Conservation (phyloP, 768 basidiomycete genomes). For the Lactarius tabidus region DNA sequence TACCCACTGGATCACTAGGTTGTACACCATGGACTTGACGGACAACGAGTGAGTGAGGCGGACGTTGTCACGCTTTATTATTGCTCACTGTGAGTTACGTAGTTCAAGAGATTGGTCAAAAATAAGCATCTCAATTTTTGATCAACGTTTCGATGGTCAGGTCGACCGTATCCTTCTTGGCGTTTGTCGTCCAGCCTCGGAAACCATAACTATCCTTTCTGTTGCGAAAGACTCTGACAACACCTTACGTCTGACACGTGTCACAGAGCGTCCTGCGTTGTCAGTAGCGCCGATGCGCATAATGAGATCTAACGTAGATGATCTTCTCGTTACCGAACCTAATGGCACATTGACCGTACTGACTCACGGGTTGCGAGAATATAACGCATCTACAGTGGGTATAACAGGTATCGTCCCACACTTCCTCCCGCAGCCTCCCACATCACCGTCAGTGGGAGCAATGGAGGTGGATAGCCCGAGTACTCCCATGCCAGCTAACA, state of each 20-base stretch:
- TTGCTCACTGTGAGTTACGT: background rate
- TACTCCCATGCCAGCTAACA: slow-evolving; percentile 17
- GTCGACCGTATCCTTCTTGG: slow-evolving; percentile 50
- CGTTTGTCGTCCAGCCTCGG: slow-evolving; percentile 48
- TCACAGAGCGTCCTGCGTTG: slow-evolving; percentile 42
- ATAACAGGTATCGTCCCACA: slow-evolving; percentile 3
- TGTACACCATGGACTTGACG: slow-evolving; percentile 48
- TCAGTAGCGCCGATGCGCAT: slow-evolving; percentile 57
- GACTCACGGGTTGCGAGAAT: slow-evolving; percentile 53
- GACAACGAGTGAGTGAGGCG: slow-evolving; percentile 43
- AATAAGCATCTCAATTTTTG: slow-evolving; percentile 59
- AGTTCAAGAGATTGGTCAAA: slow-evolving; percentile 36
- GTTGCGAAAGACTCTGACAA: slow-evolving; percentile 43
- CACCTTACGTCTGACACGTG: slow-evolving; percentile 39
- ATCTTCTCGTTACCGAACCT: slow-evolving; percentile 63
- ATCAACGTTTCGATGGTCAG: slow-evolving; percentile 58
- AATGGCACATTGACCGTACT: slow-evolving; percentile 51
- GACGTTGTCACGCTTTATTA: slow-evolving; percentile 2
- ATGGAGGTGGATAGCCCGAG: slow-evolving; percentile 22
- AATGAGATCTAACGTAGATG: slow-evolving; percentile 59
- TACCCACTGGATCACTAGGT: slow-evolving; percentile 66
- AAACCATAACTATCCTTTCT: slow-evolving; percentile 45
- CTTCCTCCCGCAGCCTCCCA: background rate
- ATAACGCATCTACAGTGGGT: slow-evolving; percentile 27
- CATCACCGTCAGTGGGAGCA: background rate